A percentile compares a stretch with the other conserved stretches of the same genome.
Conservation (phyloP, 2,329 filamentous ascomycete genomes). For the Huntiella moniliformis region DNA sequence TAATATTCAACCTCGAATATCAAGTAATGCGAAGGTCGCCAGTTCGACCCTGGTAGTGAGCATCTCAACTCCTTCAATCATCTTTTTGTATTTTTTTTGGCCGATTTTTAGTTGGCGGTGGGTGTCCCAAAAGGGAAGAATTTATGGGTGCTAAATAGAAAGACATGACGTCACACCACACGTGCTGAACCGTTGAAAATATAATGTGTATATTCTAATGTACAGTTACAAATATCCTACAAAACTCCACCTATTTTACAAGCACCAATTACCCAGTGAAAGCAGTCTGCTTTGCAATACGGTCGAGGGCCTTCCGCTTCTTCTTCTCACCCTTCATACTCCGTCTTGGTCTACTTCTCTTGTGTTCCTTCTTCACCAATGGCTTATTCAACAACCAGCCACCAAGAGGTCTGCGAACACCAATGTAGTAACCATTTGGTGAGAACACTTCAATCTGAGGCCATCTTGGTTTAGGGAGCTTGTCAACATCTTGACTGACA, state of each 20-base stretch:
- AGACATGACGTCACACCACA: not conserved
- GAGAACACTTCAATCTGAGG: slow-evolving; percentile 70
- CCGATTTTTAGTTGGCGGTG: not conserved
- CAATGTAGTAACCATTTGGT: slow-evolving; percentile 68
- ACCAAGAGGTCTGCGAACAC: slow-evolving; percentile 46
- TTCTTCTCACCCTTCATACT: slow-evolving; percentile 51
- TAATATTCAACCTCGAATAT: slow-evolving; percentile 8
- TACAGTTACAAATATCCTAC: not conserved
- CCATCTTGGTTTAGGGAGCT: slow-evolving; percentile 20
- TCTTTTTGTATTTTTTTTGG: slow-evolving; percentile 1
- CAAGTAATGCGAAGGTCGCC: slow-evolving; percentile 11
- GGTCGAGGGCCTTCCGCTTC: slow-evolving; percentile 23
- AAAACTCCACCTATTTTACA: too few relatives aligned
- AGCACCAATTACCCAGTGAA: slow-evolving; percentile 1
- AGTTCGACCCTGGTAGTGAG: slow-evolving; percentile 12
- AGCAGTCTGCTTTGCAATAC: slow-evolving; percentile 7
- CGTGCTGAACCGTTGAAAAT: not conserved
- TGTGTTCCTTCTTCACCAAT: slow-evolving; percentile 25
- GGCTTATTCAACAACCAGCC: slow-evolving; percentile 48
- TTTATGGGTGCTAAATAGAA: not conserved
- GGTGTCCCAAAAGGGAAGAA: not conserved
- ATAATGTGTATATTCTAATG: not conserved
- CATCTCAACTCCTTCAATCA: slow-evolving; percentile 1
- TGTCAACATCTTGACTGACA: not conserved
- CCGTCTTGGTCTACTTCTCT: slow-evolving; percentile 39